phyloP scores from a whole-genome alignment of 805 yeast species.

The Millerago galiae region DNA sequence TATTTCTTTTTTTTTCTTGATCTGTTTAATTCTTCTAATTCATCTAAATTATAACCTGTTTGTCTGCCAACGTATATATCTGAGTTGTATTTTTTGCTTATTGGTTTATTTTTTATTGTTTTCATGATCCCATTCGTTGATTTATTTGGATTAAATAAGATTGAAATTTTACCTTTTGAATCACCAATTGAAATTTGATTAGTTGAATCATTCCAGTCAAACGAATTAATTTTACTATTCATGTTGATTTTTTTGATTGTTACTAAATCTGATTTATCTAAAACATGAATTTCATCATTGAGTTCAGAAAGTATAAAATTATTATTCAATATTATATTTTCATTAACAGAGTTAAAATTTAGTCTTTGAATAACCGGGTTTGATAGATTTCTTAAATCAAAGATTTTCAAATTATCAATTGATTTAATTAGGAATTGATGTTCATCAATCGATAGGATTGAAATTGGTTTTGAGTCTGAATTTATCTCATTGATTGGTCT shows the following conservation, averaged over 20 bases:
- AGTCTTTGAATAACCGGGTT: constrained; percentile 15
- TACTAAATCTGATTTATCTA: constrained; percentile 19
- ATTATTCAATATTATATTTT: neutral
- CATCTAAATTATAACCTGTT: constrained; percentile 16
- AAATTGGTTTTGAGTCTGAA: neutral
- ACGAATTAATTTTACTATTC: constrained; percentile 7
- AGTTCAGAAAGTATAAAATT: constrained; percentile 2
- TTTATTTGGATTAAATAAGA: constrained; percentile 15
- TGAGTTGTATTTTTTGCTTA: constrained; percentile 12
- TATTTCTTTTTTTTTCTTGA: constrained; percentile 4
- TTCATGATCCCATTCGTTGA: constrained; percentile 19
- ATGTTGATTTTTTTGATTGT: constrained; percentile 7
- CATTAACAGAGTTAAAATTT: constrained; percentile 5
- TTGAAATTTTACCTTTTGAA: constrained; percentile 6
- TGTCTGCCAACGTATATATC: constrained; percentile 6
- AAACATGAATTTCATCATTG: constrained; percentile 7
- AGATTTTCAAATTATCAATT: constrained; percentile 12
- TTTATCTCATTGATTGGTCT: constrained; percentile 6
- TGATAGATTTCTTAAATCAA: constrained; percentile 17
- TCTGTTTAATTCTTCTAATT: constrained; percentile 11
- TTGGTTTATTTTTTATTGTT: constrained; percentile 15
- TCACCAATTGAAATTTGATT: constrained; percentile 23
- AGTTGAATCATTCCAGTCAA: constrained; percentile 17
- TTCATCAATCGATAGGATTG: neutral
- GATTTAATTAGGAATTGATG: constrained; percentile 6